These are phyloP conservation scores for Sequoia sempervirens DNA, from an alignment of 75 land plant species.

Conservation along the genomic window DNA sequence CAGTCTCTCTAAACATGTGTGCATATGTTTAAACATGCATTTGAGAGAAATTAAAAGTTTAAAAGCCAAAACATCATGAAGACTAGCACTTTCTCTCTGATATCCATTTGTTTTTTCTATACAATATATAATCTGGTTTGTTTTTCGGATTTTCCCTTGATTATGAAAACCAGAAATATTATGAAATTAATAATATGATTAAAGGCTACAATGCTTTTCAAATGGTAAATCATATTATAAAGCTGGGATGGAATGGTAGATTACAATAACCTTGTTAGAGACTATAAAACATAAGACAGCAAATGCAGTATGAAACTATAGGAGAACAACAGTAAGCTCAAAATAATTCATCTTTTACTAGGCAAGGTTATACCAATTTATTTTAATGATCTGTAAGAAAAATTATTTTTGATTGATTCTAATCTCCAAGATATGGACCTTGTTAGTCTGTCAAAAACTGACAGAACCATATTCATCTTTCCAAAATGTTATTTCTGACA, in stretches of 20 bases:
- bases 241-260: not conserved
- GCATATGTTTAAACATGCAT: not conserved
- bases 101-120: not conserved
- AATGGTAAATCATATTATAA: not conserved
- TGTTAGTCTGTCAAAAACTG: not conserved
- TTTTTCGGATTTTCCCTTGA: not conserved
- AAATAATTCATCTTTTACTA: not conserved
- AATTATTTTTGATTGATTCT: not conserved
- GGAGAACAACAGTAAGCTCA: not conserved
- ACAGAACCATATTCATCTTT: not conserved
- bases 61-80: not conserved
- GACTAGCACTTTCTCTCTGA: not conserved
- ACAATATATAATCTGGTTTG: slow-evolving; percentile 3
- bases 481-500: not conserved
- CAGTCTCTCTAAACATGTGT: not conserved
- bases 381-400: not conserved
- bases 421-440: not conserved
- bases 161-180: not conserved
- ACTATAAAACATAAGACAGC: not conserved
- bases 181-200: too few species aligned
- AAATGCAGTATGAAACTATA: not conserved
- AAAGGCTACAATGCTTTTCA: not conserved
- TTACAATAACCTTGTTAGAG: not conserved
- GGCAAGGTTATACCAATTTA: not conserved
- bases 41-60: not conserved